These are phyloP conservation scores for Naganishia kalamii DNA, from an alignment of 768 basidiomycete genomes.

Conservation along the genomic window DNA sequence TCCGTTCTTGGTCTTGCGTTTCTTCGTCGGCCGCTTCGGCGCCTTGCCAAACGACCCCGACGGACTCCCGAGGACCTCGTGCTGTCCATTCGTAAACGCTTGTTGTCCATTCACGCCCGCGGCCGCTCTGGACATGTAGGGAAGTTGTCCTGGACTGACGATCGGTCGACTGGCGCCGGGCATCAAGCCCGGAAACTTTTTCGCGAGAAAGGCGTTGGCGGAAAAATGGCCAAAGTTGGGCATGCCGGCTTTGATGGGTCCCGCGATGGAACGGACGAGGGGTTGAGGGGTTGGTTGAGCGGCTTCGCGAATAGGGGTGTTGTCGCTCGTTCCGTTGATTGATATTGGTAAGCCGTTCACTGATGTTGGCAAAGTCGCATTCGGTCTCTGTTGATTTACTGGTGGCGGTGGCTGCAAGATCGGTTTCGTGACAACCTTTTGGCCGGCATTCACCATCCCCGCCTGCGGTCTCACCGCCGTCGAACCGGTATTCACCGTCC, in stretches of 20 bases:
- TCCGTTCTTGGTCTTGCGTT: constrained; percentile 12
- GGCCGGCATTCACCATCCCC: neutral
- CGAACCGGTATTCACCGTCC: neutral
- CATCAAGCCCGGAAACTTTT: constrained; percentile 8
- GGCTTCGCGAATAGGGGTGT: neutral
- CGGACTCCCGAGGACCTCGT: neutral
- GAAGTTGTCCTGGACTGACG: constrained; percentile 9
- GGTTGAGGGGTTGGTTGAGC: neutral
- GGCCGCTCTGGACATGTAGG: constrained; percentile 9
- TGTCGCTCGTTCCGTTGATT: neutral
- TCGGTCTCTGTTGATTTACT: neutral
- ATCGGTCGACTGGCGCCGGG: constrained; percentile 2
- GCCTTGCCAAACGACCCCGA: neutral
- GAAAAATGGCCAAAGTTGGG: constrained; percentile 8
- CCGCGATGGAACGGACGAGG: neutral
- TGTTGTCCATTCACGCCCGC: neutral
- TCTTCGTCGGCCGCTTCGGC: neutral
- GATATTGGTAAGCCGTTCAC: neutral
- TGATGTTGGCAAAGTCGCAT: neutral
- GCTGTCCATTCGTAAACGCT: neutral
- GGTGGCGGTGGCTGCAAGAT: neutral
- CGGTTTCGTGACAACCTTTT: neutral
- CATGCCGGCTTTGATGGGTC: constrained; percentile 11
- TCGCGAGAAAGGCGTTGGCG: constrained; percentile 6
- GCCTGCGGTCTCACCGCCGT: neutral